A percentile compares a stretch with the other conserved stretches of the same genome.
Conservation (phyloP, 1,284 basidiomycete species). For the Trichosporon sp. region DNA sequence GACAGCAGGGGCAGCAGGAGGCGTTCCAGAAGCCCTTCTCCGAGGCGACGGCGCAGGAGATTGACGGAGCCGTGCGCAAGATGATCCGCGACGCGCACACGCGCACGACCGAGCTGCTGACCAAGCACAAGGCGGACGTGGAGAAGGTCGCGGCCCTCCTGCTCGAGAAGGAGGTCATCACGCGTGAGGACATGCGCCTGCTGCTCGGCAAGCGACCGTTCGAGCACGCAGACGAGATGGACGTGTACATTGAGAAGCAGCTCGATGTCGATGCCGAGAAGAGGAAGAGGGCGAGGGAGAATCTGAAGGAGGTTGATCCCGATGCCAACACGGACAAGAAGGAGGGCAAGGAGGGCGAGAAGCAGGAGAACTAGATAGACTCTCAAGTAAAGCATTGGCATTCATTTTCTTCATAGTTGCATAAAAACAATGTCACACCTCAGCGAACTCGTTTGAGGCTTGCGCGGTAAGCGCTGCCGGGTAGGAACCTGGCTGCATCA, state of each 20-base stretch:
- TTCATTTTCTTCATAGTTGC: conserved; percentile 2
- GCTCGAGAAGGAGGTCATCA: conserved; percentile 92
- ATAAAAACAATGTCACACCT: conserved; percentile 23
- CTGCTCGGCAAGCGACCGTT: conserved; percentile 49
- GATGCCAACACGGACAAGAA: not conserved
- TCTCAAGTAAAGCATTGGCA: not conserved
- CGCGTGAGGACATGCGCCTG: conserved; percentile 62
- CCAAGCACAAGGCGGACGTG: conserved; percentile 79
- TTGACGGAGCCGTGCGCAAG: conserved; percentile 86
- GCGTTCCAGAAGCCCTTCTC: conserved; percentile 96
- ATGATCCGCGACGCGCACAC: conserved; percentile 89
- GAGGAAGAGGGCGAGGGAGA: conserved; percentile 33
- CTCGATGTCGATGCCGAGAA: conserved; percentile 43
- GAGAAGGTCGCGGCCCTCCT: conserved; percentile 91
- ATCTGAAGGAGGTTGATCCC: conserved; percentile 19
- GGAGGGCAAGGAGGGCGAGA: not conserved
- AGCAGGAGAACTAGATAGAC: conserved; percentile 14
- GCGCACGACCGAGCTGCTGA: conserved; percentile 80
- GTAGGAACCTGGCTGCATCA: no score
- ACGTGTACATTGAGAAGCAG: conserved; percentile 77
- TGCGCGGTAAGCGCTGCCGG: not conserved
- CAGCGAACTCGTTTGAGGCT: not conserved
- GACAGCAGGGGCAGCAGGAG: conserved; percentile 77
- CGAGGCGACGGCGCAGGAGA: conserved; percentile 92
- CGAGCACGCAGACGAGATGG: conserved; percentile 81